Evolutionary conservation across 805 yeast species (phyloP).

Genomic region (Monosporozyma yasuniensis): DNA sequence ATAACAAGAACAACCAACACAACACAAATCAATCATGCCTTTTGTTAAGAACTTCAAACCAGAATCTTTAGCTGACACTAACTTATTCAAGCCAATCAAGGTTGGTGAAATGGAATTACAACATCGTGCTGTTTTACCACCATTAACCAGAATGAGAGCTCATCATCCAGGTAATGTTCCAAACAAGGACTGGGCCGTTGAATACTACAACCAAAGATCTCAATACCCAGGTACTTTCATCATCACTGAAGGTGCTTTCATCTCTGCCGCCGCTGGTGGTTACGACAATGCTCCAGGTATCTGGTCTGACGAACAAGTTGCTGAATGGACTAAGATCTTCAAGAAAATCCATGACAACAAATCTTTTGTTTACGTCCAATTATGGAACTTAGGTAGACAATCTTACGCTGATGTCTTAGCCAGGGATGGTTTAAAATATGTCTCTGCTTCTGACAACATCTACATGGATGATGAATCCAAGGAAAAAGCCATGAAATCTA

Average conservation of each 20-base stretch:
- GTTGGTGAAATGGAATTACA: slow-evolving; percentile 32
- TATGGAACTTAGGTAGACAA: slow-evolving; percentile 43
- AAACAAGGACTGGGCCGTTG: slow-evolving; percentile 35
- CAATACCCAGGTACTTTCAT: slow-evolving; percentile 47
- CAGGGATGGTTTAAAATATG: slow-evolving; percentile 31
- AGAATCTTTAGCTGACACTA: slow-evolving; percentile 28
- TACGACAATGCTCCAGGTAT: slow-evolving; percentile 42
- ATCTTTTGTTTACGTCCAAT: slow-evolving; percentile 39
- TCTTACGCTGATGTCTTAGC: slow-evolving; percentile 33
- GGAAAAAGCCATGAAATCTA: slow-evolving; percentile 28
- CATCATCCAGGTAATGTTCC: slow-evolving; percentile 33
- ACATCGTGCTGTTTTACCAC: slow-evolving; percentile 36
- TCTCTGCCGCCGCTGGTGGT: slow-evolving; percentile 37
- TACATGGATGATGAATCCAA: slow-evolving; percentile 30
- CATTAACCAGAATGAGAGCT: slow-evolving; percentile 39
- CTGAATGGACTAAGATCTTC: slow-evolving; percentile 42
- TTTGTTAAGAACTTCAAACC: slow-evolving; percentile 22
- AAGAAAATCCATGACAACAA: slow-evolving; percentile 43
- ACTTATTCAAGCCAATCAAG: slow-evolving; percentile 38
- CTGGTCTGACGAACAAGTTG: slow-evolving; percentile 38
- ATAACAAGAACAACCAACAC: slow-evolving; percentile 33
- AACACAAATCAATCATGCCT: slow-evolving; percentile 25
- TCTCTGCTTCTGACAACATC: slow-evolving; percentile 33
- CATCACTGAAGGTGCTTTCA: slow-evolving; percentile 51
- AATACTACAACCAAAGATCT: slow-evolving; percentile 51